phyloP scores from a whole-genome alignment of 441 rosid genomes.

The Sinapis alba region DNA sequence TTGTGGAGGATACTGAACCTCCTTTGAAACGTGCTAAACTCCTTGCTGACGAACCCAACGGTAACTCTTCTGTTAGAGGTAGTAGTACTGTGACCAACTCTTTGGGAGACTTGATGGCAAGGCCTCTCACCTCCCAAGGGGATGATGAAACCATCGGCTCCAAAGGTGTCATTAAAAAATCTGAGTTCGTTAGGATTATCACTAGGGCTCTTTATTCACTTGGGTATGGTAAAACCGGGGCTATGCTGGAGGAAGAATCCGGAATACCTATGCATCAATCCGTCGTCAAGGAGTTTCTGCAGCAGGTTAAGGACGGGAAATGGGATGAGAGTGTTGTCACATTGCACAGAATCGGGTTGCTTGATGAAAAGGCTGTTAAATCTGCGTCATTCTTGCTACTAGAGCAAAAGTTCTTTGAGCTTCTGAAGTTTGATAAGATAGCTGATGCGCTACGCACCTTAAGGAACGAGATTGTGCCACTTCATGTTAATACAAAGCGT shows the following conservation, averaged over 20 bases:
- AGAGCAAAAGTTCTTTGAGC: constrained; percentile 60
- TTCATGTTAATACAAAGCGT: constrained; percentile 45
- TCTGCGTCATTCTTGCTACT: constrained; percentile 53
- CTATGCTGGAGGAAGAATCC: constrained; percentile 60
- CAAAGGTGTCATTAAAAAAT: constrained; percentile 49
- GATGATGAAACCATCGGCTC: constrained; percentile 49
- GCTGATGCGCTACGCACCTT: constrained; percentile 48
- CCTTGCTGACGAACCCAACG: constrained; percentile 43
- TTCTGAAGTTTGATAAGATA: constrained; percentile 43
- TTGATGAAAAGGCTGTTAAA: constrained; percentile 49
- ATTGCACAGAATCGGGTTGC: constrained; percentile 46
- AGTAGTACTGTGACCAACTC: constrained; percentile 37
- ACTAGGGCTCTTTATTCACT: constrained; percentile 57
- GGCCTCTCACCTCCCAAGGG: constrained; percentile 60
- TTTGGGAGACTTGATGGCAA: constrained; percentile 60
- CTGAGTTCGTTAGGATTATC: constrained; percentile 55
- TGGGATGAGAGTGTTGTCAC: constrained; percentile 60
- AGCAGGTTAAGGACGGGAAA: constrained; percentile 52
- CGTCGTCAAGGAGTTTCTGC: constrained; percentile 45
- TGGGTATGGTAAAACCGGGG: constrained; percentile 56
- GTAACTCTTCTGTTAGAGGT: constrained; percentile 39
- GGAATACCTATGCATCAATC: constrained; percentile 50
- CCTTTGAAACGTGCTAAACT: constrained; percentile 55
- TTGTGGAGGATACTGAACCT: constrained; percentile 58
- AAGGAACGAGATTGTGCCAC: constrained; percentile 58